Evolutionary conservation across 371 early-diverging fungal genomes (phyloP).

Genomic region (Fennellomyces sp.): DNA sequence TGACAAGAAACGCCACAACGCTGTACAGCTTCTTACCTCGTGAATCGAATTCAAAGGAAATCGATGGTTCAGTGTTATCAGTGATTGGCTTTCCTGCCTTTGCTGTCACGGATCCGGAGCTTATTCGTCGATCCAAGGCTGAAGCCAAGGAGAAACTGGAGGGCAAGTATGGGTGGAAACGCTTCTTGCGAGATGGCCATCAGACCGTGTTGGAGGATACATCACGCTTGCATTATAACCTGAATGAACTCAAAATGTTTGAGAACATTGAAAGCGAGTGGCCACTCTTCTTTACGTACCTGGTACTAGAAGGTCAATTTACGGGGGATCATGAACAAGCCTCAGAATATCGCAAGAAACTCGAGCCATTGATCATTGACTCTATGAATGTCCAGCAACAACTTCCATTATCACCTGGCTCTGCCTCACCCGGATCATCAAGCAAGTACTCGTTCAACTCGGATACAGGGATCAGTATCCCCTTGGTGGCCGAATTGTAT

Average conservation of each 20-base stretch:
- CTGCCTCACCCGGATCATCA: constrained; percentile 6
- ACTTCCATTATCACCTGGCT: constrained; percentile 13
- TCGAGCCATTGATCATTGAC: constrained; percentile 75
- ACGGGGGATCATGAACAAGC: constrained; percentile 69
- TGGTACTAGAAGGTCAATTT: constrained; percentile 85
- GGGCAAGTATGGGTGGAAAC: constrained; percentile 85
- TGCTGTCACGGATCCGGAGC: constrained; percentile 74
- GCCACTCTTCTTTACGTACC: constrained; percentile 91
- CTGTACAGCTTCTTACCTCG: constrained; percentile 85
- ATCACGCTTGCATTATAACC: constrained; percentile 79
- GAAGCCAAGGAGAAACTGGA: constrained; percentile 86
- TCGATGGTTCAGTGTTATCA: constrained; percentile 85
- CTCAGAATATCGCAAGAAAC: constrained; percentile 68
- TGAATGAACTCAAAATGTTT: constrained; percentile 86
- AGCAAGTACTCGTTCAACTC: constrained; percentile 2
- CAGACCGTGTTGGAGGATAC: constrained; percentile 85
- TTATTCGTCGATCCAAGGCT: constrained; percentile 67
- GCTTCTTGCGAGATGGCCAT: constrained; percentile 91
- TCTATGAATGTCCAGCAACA: constrained; percentile 55
- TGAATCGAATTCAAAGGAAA: constrained; percentile 89
- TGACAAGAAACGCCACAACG: constrained; percentile 83
- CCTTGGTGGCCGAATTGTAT: constrained; percentile 81
- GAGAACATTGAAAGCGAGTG: constrained; percentile 90
- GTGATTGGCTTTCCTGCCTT: constrained; percentile 92
- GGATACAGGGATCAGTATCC: constrained; percentile 18